Percentiles rank a stretch among this genome's conserved stretches.
Evolutionary conservation across 2,329 filamentous ascomycete species (phyloP).

Genomic region (Paraphaeosphaeria minitans): DNA sequence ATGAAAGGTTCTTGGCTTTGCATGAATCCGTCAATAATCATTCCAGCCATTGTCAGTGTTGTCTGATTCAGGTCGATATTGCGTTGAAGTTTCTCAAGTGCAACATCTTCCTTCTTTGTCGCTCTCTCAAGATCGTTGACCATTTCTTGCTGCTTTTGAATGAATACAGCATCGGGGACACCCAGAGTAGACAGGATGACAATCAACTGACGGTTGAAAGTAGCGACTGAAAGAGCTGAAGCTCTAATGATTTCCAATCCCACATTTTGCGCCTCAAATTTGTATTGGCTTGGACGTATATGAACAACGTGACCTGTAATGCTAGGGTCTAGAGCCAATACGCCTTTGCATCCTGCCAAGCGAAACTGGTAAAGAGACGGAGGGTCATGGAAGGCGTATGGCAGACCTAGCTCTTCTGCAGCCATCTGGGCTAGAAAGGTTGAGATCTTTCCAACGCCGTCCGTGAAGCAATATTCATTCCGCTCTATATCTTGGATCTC

Average conservation of each 20-base stretch:
- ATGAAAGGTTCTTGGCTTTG: conserved; percentile 76
- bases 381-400: conserved; percentile 56
- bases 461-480: conserved; percentile 77
- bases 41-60: conserved; percentile 73
- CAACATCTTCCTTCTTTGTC: conserved; percentile 67
- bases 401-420: conserved; percentile 69
- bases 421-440: conserved; percentile 74
- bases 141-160: conserved; percentile 69
- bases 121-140: conserved; percentile 71
- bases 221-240: conserved; percentile 76
- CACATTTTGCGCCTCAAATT: conserved; percentile 75
- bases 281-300: conserved; percentile 83
- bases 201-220: conserved; percentile 89
- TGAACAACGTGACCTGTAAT: conserved; percentile 71
- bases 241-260: conserved; percentile 84
- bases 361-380: conserved; percentile 93
- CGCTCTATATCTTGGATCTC: conserved; percentile 72
- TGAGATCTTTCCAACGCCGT: conserved; percentile 95
- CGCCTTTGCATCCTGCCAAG: conserved; percentile 89
- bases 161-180: conserved; percentile 70
- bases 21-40: conserved; percentile 84
- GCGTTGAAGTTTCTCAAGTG: conserved; percentile 70
- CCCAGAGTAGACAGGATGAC: conserved; percentile 80
- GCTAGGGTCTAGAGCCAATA: conserved; percentile 76
- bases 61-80: conserved; percentile 86